Evolutionary conservation across 352 stramenopile species (phyloP), one percentile per base, ranked within the genome.

Genomic region (Globisporangium uncinulatum): DNA sequence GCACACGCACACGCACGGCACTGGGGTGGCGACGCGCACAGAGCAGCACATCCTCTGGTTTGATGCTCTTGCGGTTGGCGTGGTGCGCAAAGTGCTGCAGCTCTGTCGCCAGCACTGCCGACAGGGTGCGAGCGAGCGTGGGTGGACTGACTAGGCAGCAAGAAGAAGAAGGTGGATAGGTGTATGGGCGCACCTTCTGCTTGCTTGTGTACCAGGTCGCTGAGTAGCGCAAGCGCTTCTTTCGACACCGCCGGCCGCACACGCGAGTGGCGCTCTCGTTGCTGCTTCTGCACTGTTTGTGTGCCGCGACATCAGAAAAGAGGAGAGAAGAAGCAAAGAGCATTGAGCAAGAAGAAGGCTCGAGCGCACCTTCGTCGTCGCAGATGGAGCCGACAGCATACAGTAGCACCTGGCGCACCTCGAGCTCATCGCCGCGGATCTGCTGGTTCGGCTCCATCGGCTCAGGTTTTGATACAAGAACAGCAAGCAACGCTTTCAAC

Each of bases 71-170:
- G 34, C 75, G 74, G 39, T 82, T 87, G 13, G 74, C 78, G 54
- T 91, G 81, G 46, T 72, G 66, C 14, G 81, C 79, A 55, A 91
- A 91, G 48, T 87, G 81, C 61, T 91, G 81, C 57, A 91, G 59
- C 58, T 91, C 81, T 15, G 71, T 85, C 21, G 81, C 81, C 61
- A 89, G 71, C 53, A 91, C 81, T 91, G 48, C 6, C 9, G 24
- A 36, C 17, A 50, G 3, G 3, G 17, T 1, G 21, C 2, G 32
- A 9, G 2, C 6, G 42, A 21, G 41, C 11, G 15, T 10, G 39
- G 15, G 15, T 44, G 10, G 39, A 44, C 3, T 15, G 20, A 31
- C 29, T 6, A 59, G 10, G 17, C 32, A 53, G 24, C 24, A 29
- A 29, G 24, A 29, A 4, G 24, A 29, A 29, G 24, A 29, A 29